These are phyloP conservation scores for Xylaria telfairii DNA, from an alignment of 495 filamentous ascomycete genomes.

Conservation along the genomic window DNA sequence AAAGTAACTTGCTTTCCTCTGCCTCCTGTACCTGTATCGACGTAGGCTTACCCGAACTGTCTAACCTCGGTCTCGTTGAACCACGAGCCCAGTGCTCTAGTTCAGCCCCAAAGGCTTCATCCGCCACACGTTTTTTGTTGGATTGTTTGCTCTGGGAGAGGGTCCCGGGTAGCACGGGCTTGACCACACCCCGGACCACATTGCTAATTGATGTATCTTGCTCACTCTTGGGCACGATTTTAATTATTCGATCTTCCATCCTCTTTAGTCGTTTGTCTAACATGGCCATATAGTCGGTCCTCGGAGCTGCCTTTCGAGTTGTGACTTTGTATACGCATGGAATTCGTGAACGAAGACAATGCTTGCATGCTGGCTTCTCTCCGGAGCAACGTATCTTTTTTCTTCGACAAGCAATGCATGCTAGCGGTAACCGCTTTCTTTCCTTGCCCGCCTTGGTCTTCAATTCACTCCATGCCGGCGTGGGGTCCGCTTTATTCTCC, in stretches of 20 bases:
- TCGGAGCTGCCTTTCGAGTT: constrained; percentile 90
- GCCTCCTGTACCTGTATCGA: constrained; percentile 67
- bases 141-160: constrained; percentile 55
- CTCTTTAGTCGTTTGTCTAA: constrained; percentile 88
- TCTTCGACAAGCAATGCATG: constrained; percentile 92
- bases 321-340: constrained; percentile 99
- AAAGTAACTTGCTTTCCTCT: constrained; percentile 74
- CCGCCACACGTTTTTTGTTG: constrained; percentile 82
- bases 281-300: constrained; percentile 99
- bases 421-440: constrained; percentile 88
- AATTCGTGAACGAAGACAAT: constrained; percentile 90
- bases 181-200: constrained; percentile 66
- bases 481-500: constrained; percentile 63
- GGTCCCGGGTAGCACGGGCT: constrained; percentile 72
- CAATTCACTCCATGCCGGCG: constrained; percentile 89
- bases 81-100: constrained; percentile 81
- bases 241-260: constrained; percentile 98
- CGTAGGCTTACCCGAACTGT: constrained; percentile 56
- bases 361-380: constrained; percentile 96
- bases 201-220: constrained; percentile 54
- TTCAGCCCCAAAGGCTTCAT: constrained; percentile 86
- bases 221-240: constrained; percentile 89
- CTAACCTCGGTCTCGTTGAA: constrained; percentile 51
- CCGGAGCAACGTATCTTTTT: constrained; percentile 99
- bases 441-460: constrained; percentile 99